These are phyloP conservation scores for Gloeopeniophorella convolvens DNA, from an alignment of 768 basidiomycete genomes.

Conservation along the genomic window DNA sequence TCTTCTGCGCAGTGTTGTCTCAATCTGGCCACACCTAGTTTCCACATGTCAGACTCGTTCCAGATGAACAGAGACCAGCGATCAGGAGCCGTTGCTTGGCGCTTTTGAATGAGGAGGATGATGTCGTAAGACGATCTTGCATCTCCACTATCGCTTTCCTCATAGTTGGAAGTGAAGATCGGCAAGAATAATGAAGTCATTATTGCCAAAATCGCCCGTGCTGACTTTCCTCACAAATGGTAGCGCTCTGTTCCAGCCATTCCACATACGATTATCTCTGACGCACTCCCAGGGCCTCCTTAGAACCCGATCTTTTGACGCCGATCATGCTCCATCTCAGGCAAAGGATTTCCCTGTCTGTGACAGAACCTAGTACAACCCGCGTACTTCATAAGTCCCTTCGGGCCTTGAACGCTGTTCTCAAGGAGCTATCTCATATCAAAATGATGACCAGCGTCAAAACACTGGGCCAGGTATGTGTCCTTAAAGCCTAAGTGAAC, in stretches of 20 bases:
- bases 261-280: neutral
- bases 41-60: slow-evolving; percentile 47
- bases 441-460: slow-evolving; percentile 67
- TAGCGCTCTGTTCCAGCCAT: slow-evolving; percentile 25
- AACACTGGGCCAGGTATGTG: slow-evolving; percentile 54
- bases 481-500: neutral
- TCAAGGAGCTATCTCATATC: slow-evolving; percentile 64
- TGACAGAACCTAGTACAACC: slow-evolving; percentile 36
- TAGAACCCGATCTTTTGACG: slow-evolving; percentile 48
- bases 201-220: slow-evolving; percentile 68
- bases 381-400: slow-evolving; percentile 55
- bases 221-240: slow-evolving; percentile 74
- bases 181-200: slow-evolving; percentile 71
- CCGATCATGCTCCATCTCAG: slow-evolving; percentile 50
- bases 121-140: slow-evolving; percentile 45
- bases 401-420: slow-evolving; percentile 52
- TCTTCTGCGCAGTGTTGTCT: neutral
- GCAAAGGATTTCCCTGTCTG: slow-evolving; percentile 35
- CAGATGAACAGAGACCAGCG: slow-evolving; percentile 56
- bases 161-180: slow-evolving; percentile 42
- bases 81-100: slow-evolving; percentile 60
- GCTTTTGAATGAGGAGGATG: slow-evolving; percentile 73
- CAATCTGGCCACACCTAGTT: neutral
- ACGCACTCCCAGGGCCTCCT: slow-evolving; percentile 43
- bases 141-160: slow-evolving; percentile 7